Evolutionary conservation across 169 alveolate genomes (phyloP).

Genomic region (Ichthyophthirius multifiliis): DNA sequence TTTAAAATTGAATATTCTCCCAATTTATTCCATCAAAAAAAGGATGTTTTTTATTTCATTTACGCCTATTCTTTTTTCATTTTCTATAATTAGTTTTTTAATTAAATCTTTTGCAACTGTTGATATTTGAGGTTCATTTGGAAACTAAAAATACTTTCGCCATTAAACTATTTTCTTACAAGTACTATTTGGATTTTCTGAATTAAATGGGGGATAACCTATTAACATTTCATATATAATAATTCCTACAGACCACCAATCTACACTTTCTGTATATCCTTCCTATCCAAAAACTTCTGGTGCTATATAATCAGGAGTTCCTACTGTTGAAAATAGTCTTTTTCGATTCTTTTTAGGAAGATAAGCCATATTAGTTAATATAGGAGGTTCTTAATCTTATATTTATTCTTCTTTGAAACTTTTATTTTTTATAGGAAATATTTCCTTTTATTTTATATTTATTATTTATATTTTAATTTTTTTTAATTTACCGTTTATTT

Average conservation of each 20-base stretch:
- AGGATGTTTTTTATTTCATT: conserved; percentile 80
- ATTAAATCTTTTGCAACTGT: conserved; percentile 79
- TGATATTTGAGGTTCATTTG: conserved; percentile 80
- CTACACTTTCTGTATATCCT: conserved; percentile 88
- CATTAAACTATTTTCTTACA: conserved; percentile 83
- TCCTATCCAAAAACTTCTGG: conserved; percentile 88
- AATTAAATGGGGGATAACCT: conserved; percentile 91
- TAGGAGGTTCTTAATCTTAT: conserved; percentile 6
- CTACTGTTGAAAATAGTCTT: conserved; percentile 83
- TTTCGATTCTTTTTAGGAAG: conserved; percentile 54
- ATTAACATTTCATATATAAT: conserved; percentile 90
- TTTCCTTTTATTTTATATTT: not conserved
- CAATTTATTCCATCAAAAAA: conserved; percentile 87
- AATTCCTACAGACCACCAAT: conserved; percentile 93
- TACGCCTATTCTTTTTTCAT: conserved; percentile 66
- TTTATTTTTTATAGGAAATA: conserved; percentile 8
- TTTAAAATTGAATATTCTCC: conserved; percentile 54
- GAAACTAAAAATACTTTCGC: conserved; percentile 76
- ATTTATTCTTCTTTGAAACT: conserved; percentile 23
- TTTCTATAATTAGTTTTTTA: conserved; percentile 71
- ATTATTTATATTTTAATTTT: not conserved
- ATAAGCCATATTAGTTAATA: conserved; percentile 57
- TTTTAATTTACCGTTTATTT: conserved; percentile 51
- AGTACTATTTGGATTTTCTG: conserved; percentile 76
- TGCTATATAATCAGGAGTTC: conserved; percentile 94